Conservation (phyloP, 768 basidiomycete genomes). For the Pleurotus giganteus region DNA sequence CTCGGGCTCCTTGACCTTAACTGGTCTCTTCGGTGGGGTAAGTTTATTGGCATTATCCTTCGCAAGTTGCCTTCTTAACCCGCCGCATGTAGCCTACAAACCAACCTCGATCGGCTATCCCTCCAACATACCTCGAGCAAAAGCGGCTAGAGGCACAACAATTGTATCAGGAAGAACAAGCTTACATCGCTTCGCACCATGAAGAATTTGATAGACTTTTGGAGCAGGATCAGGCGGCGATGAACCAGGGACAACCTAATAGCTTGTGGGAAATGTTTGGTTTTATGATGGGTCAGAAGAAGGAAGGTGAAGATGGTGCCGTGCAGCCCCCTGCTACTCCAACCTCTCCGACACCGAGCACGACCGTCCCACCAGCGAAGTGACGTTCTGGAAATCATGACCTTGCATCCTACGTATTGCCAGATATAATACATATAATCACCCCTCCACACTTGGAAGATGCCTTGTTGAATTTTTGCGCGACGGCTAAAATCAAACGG, state of each 20-base stretch:
- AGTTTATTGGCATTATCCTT: conserved; percentile 7
- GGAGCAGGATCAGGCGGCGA: conserved; percentile 38
- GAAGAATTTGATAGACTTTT: conserved; percentile 42
- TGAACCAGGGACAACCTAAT: conserved; percentile 41
- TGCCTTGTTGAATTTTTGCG: no score
- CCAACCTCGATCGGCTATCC: conserved; percentile 20
- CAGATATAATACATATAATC: no score
- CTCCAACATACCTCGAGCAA: conserved; percentile 52
- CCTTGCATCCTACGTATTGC: no score
- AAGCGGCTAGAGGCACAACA: conserved; percentile 51
- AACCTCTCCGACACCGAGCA: no score
- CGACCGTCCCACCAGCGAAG: no score
- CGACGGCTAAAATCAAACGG: no score
- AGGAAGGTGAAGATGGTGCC: no score
- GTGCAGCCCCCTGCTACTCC: no score
- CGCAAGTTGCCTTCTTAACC: neutral
- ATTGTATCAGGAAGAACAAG: conserved; percentile 48
- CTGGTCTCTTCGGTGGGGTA: conserved; percentile 38
- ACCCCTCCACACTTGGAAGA: no score
- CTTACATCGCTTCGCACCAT: conserved; percentile 43
- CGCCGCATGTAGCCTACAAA: neutral
- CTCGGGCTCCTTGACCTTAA: conserved; percentile 30
- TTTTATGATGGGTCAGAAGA: conserved; percentile 15
- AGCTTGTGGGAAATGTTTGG: conserved; percentile 50
- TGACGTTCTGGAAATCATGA: no score